A percentile compares a stretch with the other conserved stretches of the same genome.
Evolutionary conservation across 495 filamentous ascomycete species (phyloP).

Genomic region (Aspergillus saccharolyticus): DNA sequence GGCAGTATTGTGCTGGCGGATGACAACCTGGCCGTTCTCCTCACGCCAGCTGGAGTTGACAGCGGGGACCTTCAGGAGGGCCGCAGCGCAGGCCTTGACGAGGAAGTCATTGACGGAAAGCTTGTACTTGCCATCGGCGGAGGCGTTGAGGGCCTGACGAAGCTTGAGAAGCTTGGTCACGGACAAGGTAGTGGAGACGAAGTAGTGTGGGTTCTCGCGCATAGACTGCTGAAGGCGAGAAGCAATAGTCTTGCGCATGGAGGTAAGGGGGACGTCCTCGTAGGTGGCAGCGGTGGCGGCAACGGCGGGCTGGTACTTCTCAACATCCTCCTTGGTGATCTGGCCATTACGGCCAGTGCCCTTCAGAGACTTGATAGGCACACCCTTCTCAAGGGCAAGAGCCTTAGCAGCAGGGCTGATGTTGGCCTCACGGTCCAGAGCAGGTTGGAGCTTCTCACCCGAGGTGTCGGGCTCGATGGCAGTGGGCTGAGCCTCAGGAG

Average conservation of each 20-base stretch:
- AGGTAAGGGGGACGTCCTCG: slow-evolving; percentile 77
- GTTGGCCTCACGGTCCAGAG: slow-evolving; percentile 72
- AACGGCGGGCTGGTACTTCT: slow-evolving; percentile 64
- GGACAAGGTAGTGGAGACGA: slow-evolving; percentile 80
- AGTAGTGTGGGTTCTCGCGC: slow-evolving; percentile 96
- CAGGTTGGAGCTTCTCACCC: slow-evolving; percentile 73
- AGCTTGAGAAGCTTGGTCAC: slow-evolving; percentile 94
- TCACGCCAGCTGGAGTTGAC: slow-evolving; percentile 95
- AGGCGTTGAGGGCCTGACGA: slow-evolving; percentile 85
- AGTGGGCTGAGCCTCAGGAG: slow-evolving; percentile 52
- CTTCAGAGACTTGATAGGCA: slow-evolving; percentile 74
- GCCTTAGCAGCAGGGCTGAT: slow-evolving; percentile 71
- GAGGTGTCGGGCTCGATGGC: slow-evolving; percentile 68
- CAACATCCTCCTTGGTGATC: slow-evolving; percentile 87
- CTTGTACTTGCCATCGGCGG: slow-evolving; percentile 89
- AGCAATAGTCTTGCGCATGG: slow-evolving; percentile 98
- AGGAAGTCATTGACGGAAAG: slow-evolving; percentile 99
- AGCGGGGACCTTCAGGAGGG: slow-evolving; percentile 85
- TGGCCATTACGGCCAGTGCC: slow-evolving; percentile 81
- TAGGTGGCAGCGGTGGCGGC: slow-evolving; percentile 57
- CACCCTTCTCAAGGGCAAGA: slow-evolving; percentile 80
- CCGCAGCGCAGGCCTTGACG: slow-evolving; percentile 88
- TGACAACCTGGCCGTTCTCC: slow-evolving; percentile 65
- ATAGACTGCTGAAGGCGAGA: slow-evolving; percentile 81
- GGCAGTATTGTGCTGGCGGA: slow-evolving; percentile 85